Evolutionary conservation across 805 yeast species (phyloP).

Genomic region (Metschnikowia colocasiae): DNA sequence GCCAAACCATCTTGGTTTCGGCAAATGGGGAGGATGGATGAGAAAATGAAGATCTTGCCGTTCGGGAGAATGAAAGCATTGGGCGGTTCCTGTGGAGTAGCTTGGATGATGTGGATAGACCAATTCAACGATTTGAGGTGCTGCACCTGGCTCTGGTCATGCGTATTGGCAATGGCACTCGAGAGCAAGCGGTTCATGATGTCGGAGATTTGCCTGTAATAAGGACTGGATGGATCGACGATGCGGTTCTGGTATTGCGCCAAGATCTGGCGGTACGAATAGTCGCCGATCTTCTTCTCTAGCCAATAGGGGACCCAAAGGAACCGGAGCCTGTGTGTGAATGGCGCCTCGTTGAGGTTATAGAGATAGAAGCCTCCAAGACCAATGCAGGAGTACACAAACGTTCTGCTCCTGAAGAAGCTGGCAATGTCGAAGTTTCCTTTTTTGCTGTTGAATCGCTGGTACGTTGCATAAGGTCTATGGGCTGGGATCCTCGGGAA

Average conservation of each 20-base stretch:
- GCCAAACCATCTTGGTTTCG: constrained; percentile 86
- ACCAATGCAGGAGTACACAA: constrained; percentile 31
- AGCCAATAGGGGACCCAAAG: constrained; percentile 66
- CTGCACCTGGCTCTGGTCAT: constrained; percentile 32
- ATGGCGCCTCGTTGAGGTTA: constrained; percentile 75
- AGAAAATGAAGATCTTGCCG: constrained; percentile 90
- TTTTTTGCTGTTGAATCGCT: constrained; percentile 15
- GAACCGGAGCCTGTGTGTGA: constrained; percentile 66
- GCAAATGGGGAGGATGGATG: constrained; percentile 74
- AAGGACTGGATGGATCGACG: constrained; percentile 62
- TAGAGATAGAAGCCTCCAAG: constrained; percentile 21
- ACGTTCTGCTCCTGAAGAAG: constrained; percentile 23
- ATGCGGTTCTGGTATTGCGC: constrained; percentile 49
- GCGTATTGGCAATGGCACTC: constrained; percentile 43
- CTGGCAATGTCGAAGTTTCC: constrained; percentile 8
- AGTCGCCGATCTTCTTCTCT: constrained; percentile 60
- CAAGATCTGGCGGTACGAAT: constrained; percentile 59
- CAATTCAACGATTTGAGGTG: constrained; percentile 51
- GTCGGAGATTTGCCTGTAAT: constrained; percentile 48
- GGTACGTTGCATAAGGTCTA: constrained; percentile 18
- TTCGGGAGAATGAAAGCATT: constrained; percentile 96
- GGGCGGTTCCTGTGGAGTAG: constrained; percentile 66
- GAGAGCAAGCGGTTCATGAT: constrained; percentile 64
- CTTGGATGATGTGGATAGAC: constrained; percentile 67
- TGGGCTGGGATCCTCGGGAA: no score